Evolutionary conservation across 2,329 filamentous ascomycete species (phyloP).

Genomic region (Dactylonectria macrodidyma): DNA sequence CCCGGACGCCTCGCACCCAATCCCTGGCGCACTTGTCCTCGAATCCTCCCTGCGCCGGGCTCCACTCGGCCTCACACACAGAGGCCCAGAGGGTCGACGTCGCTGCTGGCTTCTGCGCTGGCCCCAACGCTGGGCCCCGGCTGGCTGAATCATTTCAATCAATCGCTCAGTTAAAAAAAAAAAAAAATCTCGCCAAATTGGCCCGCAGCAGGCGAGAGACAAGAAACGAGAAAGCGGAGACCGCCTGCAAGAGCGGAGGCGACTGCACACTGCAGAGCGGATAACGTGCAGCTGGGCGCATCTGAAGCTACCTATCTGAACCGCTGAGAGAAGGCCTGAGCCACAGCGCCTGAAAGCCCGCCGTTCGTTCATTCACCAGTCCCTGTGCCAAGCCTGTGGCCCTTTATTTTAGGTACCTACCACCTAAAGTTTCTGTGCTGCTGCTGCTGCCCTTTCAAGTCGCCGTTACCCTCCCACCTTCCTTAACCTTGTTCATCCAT

Average conservation of each 20-base stretch:
- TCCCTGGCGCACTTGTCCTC: conserved; percentile 46
- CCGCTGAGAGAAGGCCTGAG: neutral
- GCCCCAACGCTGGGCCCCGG: conserved; percentile 36
- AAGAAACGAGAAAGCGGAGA: neutral
- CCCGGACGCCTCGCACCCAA: conserved; percentile 50
- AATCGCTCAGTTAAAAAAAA: conserved; percentile 30
- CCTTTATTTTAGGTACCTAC: neutral
- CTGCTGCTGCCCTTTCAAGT: neutral
- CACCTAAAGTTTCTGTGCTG: conserved; percentile 5
- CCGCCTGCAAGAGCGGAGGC: neutral
- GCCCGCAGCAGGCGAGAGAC: neutral
- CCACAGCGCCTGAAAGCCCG: conserved; percentile 1
- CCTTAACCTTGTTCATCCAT: conserved; percentile 28
- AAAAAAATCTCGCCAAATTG: neutral
- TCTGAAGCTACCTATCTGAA: neutral
- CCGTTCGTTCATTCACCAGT: too few species aligned
- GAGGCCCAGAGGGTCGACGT: conserved; percentile 35
- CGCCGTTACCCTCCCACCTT: conserved; percentile 18
- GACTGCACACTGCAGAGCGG: too few species aligned
- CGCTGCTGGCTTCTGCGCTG: conserved; percentile 42
- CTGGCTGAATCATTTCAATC: conserved; percentile 47
- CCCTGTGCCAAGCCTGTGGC: neutral
- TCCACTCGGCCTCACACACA: conserved; percentile 45
- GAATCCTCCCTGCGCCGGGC: conserved; percentile 45
- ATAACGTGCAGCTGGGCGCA: neutral